A percentile compares a stretch with the other conserved stretches of the same genome.
phyloP scores from a whole-genome alignment of 768 basidiomycete species.

The Inosperma sp. region DNA sequence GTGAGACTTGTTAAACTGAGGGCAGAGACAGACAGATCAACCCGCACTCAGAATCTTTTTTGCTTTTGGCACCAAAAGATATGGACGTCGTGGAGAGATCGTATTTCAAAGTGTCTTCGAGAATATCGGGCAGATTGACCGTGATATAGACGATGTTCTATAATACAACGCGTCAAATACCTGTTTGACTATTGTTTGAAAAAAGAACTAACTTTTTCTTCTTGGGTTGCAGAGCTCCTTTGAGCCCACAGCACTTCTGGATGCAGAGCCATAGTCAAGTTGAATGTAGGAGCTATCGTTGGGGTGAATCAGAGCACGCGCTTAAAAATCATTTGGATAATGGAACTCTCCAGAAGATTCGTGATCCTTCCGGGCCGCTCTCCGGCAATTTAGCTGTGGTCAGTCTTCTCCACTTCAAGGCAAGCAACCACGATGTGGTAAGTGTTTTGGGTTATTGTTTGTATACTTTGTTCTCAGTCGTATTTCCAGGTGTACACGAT shows the following conservation, averaged over 20 bases:
- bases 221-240: constrained; percentile 62
- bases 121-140: constrained; percentile 75
- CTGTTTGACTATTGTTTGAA: constrained; percentile 2
- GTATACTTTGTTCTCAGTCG: neutral
- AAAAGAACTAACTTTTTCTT: constrained; percentile 55
- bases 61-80: constrained; percentile 52
- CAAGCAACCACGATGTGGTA: constrained; percentile 46
- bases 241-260: constrained; percentile 97
- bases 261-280: constrained; percentile 47
- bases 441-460: constrained; percentile 22
- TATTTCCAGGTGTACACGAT: constrained; percentile 70
- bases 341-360: constrained; percentile 45
- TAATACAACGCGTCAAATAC: constrained; percentile 19
- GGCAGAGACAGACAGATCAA: neutral
- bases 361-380: constrained; percentile 11
- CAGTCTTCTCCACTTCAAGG: neutral
- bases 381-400: constrained; percentile 7
- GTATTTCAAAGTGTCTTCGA: constrained; percentile 52
- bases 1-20: constrained; percentile 14
- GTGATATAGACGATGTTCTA: constrained; percentile 88
- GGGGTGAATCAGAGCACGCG: constrained; percentile 16
- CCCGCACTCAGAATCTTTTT: constrained; percentile 52
- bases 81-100: constrained; percentile 52
- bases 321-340: constrained; percentile 17
- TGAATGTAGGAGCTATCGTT: constrained; percentile 10